Conservation (phyloP, 805 yeast genomes). For the Jamesozyma spencerorum region DNA sequence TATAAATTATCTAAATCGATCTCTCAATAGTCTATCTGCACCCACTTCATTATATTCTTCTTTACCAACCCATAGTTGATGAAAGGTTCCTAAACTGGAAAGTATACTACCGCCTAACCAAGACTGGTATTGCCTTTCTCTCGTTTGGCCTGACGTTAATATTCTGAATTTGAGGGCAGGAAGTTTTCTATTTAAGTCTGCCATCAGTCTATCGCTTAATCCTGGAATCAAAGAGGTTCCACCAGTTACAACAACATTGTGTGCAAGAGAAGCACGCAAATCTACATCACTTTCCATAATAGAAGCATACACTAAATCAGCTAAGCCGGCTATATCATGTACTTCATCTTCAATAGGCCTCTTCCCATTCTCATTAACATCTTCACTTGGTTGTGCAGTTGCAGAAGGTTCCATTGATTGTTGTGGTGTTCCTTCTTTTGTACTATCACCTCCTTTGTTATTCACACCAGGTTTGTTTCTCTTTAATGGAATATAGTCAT, state of each 20-base stretch:
- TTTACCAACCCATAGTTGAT: conserved; percentile 87
- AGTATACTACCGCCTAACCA: conserved; percentile 92
- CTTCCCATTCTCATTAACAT: conserved; percentile 24
- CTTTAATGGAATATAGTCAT: conserved; percentile 69
- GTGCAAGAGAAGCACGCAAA: conserved; percentile 75
- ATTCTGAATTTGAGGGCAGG: conserved; percentile 83
- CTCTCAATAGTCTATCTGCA: conserved; percentile 65
- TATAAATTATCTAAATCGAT: conserved; percentile 63
- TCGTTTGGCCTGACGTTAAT: conserved; percentile 68
- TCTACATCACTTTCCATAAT: conserved; percentile 61
- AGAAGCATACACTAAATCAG: conserved; percentile 51
- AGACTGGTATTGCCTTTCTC: conserved; percentile 69
- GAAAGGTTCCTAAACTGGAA: conserved; percentile 85
- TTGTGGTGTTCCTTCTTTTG: conserved; percentile 21
- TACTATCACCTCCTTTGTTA: conserved; percentile 24
- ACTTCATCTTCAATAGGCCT: conserved; percentile 19
- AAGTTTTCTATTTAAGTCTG: conserved; percentile 57
- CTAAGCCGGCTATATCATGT: conserved; percentile 38
- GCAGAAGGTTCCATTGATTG: conserved; percentile 18
- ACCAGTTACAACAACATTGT: conserved; percentile 81
- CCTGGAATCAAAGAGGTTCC: conserved; percentile 76
- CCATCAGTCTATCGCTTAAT: conserved; percentile 62
- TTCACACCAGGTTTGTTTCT: conserved; percentile 34
- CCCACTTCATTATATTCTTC: conserved; percentile 86
- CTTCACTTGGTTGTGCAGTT: conserved; percentile 14